Evolutionary conservation across 352 stramenopile genomes (phyloP), one percentile per base, ranked within the genome.

Genomic region (Pilasporangium apinafurcum): DNA sequence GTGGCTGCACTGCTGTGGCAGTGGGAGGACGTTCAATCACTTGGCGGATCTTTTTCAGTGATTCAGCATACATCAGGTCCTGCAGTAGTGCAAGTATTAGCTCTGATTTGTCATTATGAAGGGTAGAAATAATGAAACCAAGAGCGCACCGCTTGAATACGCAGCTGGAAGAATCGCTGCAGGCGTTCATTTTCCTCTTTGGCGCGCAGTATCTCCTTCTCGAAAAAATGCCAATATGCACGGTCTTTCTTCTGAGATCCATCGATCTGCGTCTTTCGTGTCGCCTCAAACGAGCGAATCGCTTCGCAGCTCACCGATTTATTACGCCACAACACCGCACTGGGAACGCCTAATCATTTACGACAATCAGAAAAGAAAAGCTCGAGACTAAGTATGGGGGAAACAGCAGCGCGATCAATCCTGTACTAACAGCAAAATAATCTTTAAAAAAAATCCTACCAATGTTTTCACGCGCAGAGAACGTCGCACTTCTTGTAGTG

Each of bases 141-240:
- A 21, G 10, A 2, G 56, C 59, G 25, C 30, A 75, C 68, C 16
- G 76, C 79, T 54, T 88, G 73, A 14, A 86, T 46, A 5, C 71
- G 61, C 48, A 87, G 40, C 6, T 64, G 38, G 30, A 92, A 86
- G 55, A 92, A 92, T 5, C 65, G 65, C 37, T 86, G 61, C 21
- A 92, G 46, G 0, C 76, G 68, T 27, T 49, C 39, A 30, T 89
- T 88, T 48, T 87, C 74, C 12, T 86, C 79, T 26, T 64, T 61
- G 4, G 65, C 79, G 34, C 66, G 67, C 14, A 68, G 47, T 16
- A 92, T 73, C 59, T 92, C 79, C 28, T 71, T 64, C 56, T 86
- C 73, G 54, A 92, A 92, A n/a, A 70, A 55, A 17, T 70, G 76
- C 79, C 79, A 92, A 48, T 92, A 92, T 25, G 46, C 48, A 34